Conservation (phyloP, 2,329 filamentous ascomycete genomes). For the Knufia fluminis region DNA sequence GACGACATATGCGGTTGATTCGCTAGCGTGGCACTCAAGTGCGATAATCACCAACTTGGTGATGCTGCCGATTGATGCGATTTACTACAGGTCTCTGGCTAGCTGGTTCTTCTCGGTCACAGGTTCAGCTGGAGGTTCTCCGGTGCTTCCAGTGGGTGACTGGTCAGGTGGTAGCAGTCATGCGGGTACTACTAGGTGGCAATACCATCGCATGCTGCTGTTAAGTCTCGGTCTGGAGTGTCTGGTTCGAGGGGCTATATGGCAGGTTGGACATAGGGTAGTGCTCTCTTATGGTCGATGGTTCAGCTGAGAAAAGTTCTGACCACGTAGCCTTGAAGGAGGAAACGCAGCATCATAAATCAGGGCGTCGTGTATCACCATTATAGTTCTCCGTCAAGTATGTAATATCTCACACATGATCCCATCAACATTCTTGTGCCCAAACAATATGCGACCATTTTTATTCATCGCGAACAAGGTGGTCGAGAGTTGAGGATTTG, state of each 20-base stretch:
- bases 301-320: slow-evolving; percentile 3
- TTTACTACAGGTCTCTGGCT: slow-evolving; percentile 33
- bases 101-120: slow-evolving; percentile 24
- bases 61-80: slow-evolving; percentile 33
- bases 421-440: no score
- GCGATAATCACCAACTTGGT: slow-evolving; percentile 30
- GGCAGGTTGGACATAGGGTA: not conserved
- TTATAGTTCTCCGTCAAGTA: no score
- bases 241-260: slow-evolving; percentile 5
- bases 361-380: no score
- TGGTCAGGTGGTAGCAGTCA: not conserved
- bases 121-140: not conserved
- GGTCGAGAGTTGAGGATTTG: no score
- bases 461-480: no score
- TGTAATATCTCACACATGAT: no score
- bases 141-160: not conserved
- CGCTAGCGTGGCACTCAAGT: slow-evolving; percentile 34
- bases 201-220: not conserved
- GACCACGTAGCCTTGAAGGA: no score
- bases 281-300: slow-evolving; percentile 5
- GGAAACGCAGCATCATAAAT: no score
- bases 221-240: slow-evolving; percentile 5
- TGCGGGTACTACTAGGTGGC: not conserved
- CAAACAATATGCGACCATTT: no score
- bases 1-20: slow-evolving; percentile 34